Evolutionary conservation across 2,329 filamentous ascomycete species (phyloP).

Genomic region (Sclerotinia nivalis): DNA sequence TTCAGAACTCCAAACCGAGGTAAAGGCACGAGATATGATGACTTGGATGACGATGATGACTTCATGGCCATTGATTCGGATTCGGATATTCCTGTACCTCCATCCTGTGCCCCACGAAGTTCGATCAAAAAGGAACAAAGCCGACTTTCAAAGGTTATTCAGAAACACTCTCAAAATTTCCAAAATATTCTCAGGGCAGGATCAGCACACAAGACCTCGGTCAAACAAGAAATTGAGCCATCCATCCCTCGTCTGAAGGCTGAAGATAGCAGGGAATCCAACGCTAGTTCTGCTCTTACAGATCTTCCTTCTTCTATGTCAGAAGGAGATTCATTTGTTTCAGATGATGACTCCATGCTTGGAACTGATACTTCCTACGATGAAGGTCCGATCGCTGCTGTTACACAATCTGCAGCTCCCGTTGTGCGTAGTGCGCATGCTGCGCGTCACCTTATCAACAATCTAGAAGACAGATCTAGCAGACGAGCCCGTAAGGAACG

Average conservation of each 20-base stretch:
- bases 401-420: background rate
- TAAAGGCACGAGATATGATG: conserved; percentile 29
- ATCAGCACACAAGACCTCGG: background rate
- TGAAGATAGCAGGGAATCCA: conserved; percentile 28
- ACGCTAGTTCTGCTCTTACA: conserved; percentile 4
- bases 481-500: conserved; percentile 52
- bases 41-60: conserved; percentile 31
- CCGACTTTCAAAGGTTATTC: conserved; percentile 7
- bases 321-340: conserved; percentile 29
- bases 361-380: conserved; percentile 19
- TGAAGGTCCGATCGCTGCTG: background rate
- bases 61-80: conserved; percentile 31
- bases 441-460: conserved; percentile 27
- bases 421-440: background rate
- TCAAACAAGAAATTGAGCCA: background rate
- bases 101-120: conserved; percentile 4
- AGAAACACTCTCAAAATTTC: conserved; percentile 15
- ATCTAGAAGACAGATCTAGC: conserved; percentile 41
- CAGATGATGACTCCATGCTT: conserved; percentile 21
- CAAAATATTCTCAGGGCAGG: background rate
- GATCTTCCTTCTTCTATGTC: background rate
- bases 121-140: background rate
- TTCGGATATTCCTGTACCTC: conserved; percentile 27
- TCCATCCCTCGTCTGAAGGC: conserved; percentile 17
- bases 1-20: conserved; percentile 26